phyloP scores from a whole-genome alignment of 164 flowering plant species.

The Annona squamosa region DNA sequence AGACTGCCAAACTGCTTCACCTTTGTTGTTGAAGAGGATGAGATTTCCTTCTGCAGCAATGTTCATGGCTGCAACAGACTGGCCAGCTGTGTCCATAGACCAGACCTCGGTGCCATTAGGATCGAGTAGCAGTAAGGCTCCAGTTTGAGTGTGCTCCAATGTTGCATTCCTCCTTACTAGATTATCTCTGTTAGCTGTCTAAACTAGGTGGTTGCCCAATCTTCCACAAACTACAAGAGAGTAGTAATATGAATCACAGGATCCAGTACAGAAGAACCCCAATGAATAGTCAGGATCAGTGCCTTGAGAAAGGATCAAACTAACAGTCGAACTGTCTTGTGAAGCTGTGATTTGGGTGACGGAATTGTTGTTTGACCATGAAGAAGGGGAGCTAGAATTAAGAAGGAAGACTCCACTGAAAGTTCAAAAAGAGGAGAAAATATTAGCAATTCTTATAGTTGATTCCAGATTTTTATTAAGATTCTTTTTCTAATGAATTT shows the following conservation, averaged over 20 bases:
- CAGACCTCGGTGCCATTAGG: constrained; percentile 22
- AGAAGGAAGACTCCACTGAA: background rate
- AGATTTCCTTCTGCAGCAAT: constrained; percentile 17
- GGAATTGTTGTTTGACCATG: constrained; percentile 6
- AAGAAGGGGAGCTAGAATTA: background rate
- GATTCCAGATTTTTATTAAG: too few relatives aligned
- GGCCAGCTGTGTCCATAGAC: constrained; percentile 21
- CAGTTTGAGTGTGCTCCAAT: constrained; percentile 14
- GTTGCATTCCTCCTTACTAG: constrained; percentile 15
- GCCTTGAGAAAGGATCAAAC: background rate
- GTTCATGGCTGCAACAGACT: constrained; percentile 18
- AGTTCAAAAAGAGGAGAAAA: too few relatives aligned
- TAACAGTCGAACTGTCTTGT: background rate
- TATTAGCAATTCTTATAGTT: too few relatives aligned
- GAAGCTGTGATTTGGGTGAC: too few relatives aligned
- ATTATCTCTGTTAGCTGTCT: constrained; percentile 16
- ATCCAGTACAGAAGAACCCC: constrained; percentile 8
- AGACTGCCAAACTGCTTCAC: constrained; percentile 21
- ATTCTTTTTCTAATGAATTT: too few relatives aligned
- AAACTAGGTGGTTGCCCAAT: constrained; percentile 3
- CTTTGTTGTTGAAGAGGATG: background rate
- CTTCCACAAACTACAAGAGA: background rate
- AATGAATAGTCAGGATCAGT: background rate
- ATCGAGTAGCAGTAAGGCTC: constrained; percentile 22
- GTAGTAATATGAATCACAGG: constrained; percentile 3